Base-by-base conservation (phyloP, 164 flowering plant species). In the Sextonia rubra region DNA sequence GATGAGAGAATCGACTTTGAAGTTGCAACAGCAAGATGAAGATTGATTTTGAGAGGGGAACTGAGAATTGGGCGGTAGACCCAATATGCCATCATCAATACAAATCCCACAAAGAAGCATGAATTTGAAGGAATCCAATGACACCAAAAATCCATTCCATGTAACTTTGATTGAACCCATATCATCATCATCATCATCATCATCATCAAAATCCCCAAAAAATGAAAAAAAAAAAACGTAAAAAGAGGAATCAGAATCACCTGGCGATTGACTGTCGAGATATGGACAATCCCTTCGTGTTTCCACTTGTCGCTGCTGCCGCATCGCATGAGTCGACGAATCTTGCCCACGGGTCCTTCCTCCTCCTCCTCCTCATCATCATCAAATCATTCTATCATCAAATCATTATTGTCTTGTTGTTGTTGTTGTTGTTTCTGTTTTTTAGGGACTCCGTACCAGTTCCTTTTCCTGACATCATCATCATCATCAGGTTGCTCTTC, bases 251-350 rank as follows among this genome's bases (percentile, higher is more conserved):
- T n/a, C n/a, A 12, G n/a, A 15, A 52, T 47, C 22, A 76, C 99
- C 99, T 96, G 98, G 64, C 99, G 93, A 78, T 96, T 96, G 48
- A 96, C 99, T 37, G 98, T 96, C 99, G 66, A 96, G 89, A 80
- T 96, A 93, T 22, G 99, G 99, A 58, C 99, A 96, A 71, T 93
- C 99, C 76, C 91, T 86, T 11, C 99, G 81, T 25, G 88, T 64
- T 75, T 89, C 98, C 70, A 87, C 75, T 29, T 74, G 71, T n/a
- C 91, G 85, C 60, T 49, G 81, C 20, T 80, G 80, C 74, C 32
- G 78, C 72, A 81, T 89, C 47, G 63, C 44, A 37, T 37, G 44
- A 37, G 6, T 37, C n/a, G n/a, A n/a, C n/a, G n/a, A n/a, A n/a
- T n/a, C 79, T 58, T 73, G 76, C 5, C 79, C 89, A 12, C 81